Percentiles rank a stretch among this genome's conserved stretches.
Conservation (phyloP, 2,329 filamentous ascomycete genomes). For the Aspergillus brasiliensis region DNA sequence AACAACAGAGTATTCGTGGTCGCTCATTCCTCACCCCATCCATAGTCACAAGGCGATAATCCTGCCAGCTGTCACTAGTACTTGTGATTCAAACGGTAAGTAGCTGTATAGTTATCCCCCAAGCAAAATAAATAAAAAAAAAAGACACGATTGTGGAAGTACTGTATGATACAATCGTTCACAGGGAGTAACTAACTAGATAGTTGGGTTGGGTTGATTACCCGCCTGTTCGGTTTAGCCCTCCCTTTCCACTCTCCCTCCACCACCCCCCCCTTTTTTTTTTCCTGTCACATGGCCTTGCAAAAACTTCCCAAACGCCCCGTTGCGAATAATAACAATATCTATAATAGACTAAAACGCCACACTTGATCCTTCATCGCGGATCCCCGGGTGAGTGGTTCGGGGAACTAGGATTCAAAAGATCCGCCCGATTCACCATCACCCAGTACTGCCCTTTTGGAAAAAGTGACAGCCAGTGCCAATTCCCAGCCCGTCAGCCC, state of each 20-base stretch:
- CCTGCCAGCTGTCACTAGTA: slow-evolving; percentile 24
- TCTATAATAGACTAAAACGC: slow-evolving; percentile 14
- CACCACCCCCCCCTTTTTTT: slow-evolving; percentile 1
- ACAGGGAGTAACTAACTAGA: background rate
- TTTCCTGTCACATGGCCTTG: slow-evolving; percentile 14
- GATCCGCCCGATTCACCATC: slow-evolving; percentile 19
- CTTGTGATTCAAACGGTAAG: slow-evolving; percentile 3
- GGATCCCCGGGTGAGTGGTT: slow-evolving; percentile 20
- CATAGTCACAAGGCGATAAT: slow-evolving; percentile 22
- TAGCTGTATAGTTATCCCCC: background rate
- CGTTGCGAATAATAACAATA: slow-evolving; percentile 2
- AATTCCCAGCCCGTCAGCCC: slow-evolving; percentile 9
- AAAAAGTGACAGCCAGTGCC: background rate
- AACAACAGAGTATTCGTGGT: slow-evolving; percentile 13
- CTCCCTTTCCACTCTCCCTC: background rate
- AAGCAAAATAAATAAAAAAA: background rate
- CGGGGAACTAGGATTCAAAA: slow-evolving; percentile 18
- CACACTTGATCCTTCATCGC: slow-evolving; percentile 17
- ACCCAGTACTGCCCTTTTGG: slow-evolving; percentile 11
- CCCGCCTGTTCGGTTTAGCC: slow-evolving; percentile 7
- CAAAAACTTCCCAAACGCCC: slow-evolving; percentile 5
- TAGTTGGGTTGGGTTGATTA: slow-evolving; percentile 1
- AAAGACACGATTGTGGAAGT: background rate
- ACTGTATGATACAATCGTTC: background rate
- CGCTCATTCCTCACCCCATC: slow-evolving; percentile 4